Evolutionary conservation across 1,139 yeast species (phyloP), one percentile per base, ranked within the genome.

Genomic region (Tardiomyces digboiensis): DNA sequence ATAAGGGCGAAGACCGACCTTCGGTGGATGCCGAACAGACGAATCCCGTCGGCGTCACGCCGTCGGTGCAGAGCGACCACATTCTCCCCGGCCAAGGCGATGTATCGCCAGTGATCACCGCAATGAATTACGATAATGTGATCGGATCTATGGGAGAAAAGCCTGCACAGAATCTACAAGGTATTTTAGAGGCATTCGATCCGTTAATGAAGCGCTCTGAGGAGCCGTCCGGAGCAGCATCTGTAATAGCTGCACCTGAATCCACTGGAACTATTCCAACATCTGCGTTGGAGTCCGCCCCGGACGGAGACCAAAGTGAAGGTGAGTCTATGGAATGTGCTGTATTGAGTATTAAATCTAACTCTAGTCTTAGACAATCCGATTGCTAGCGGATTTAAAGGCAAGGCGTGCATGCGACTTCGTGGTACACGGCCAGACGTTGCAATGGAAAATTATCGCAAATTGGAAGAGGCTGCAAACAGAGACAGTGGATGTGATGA

Each of bases 151-250:
- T 26, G 33, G 12, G 16, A 16, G 33, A 26, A n/a, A 4, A 26
- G 10, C 14, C 33, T 26, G 33, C 16, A 4, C 33, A 46, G 36
- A 52, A 52, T 26, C 44, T 60, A 44, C 59, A 58, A 38, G 55
- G 54, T 16, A 47, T 61, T 20, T 46, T 61, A 39, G 65, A 58
- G 38, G 61, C 61, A 44, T 61, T 61, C 47, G 65, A 61, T 43
- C 65, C 64, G 12, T 44, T 61, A 38, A n/a, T n/a, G n/a, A n/a
- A n/a, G n/a, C n/a, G n/a, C n/a, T n/a, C n/a, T n/a, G n/a, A n/a
- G n/a, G n/a, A n/a, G n/a, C n/a, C n/a, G n/a, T n/a, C n/a, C n/a
- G n/a, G n/a, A n/a, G n/a, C n/a, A n/a, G n/a, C n/a, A n/a, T n/a
- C n/a, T n/a, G n/a, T n/a, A n/a, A n/a, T n/a, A n/a, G n/a, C n/a